A percentile compares a stretch with the other conserved stretches of the same genome.
Evolutionary conservation across 2,329 filamentous ascomycete genomes (phyloP).

Genomic region (Ophiocordyceps polyrhachis-furcata): DNA sequence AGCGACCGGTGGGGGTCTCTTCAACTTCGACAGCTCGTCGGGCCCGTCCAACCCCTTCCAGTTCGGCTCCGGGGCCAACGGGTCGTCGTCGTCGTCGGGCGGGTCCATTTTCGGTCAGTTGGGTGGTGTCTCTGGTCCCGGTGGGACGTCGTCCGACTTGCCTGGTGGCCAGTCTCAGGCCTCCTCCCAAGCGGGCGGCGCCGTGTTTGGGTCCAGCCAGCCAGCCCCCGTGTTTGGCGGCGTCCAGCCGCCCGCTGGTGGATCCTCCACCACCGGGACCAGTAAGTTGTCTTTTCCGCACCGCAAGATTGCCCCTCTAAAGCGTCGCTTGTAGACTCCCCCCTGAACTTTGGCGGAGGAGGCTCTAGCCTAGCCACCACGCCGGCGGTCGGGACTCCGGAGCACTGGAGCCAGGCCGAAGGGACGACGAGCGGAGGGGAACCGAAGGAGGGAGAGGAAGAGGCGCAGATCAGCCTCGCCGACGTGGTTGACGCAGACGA

Average conservation of each 20-base stretch:
- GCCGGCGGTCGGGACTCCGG: slow-evolving; percentile 38
- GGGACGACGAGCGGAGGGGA: slow-evolving; percentile 19
- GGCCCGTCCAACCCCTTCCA: slow-evolving; percentile 14
- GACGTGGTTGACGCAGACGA: slow-evolving; percentile 54
- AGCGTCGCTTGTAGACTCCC: slow-evolving; percentile 31
- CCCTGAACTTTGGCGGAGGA: slow-evolving; percentile 36
- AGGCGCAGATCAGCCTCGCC: slow-evolving; percentile 54
- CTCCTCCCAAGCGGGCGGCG: slow-evolving; percentile 10
- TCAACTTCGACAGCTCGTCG: not conserved
- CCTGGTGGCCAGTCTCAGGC: slow-evolving; percentile 8
- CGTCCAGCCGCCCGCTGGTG: slow-evolving; percentile 23
- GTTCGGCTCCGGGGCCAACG: slow-evolving; percentile 14
- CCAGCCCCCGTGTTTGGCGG: slow-evolving; percentile 17
- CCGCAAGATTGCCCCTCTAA: slow-evolving; percentile 26
- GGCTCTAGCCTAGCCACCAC: slow-evolving; percentile 43
- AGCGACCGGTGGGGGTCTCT: not conserved
- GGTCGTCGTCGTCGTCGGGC: slow-evolving; percentile 7
- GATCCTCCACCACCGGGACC: slow-evolving; percentile 25
- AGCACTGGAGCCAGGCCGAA: slow-evolving; percentile 29
- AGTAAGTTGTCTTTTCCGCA: slow-evolving; percentile 24
- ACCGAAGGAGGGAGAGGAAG: slow-evolving; percentile 38
- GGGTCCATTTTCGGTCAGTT: slow-evolving; percentile 9
- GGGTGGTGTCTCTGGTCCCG: not conserved
- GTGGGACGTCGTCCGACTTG: slow-evolving; percentile 20
- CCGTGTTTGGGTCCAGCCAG: slow-evolving; percentile 16